Base-by-base conservation (phyloP, 2,329 filamentous ascomycete genomes). In the Parasarocladium wereldwijsianum region DNA sequence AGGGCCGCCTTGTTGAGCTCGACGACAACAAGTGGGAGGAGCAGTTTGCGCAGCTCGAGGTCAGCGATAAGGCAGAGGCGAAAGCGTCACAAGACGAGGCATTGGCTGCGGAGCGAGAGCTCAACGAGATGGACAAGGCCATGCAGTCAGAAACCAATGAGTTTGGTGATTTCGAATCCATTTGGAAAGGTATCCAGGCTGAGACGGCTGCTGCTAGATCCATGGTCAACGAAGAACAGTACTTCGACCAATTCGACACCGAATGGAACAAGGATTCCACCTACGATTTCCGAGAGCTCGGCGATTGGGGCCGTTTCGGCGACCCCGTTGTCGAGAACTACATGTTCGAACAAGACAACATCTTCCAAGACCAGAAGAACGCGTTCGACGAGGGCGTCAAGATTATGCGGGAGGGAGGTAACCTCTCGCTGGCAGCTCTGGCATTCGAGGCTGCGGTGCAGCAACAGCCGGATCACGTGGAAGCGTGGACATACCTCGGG, bases 391-490 rank as follows among this genome's bases (percentile, higher is more conserved):
- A 96, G 56, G 90, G 90, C 26, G 69, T 93, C 40, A 78, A 83
- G 45, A 93, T 98, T 37, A 83, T 98, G 71, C 75, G 78, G 37
- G 81, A 90, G 44, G 86, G 90, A 26, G 90, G 90, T 9, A 98
- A 96, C 50, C 67, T 98, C 7, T 94, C 85, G 1, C 64, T 98
- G 13, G 90, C 90, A 6, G 85, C 90, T 0, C 62, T 98, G 28
- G 90, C 90, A 1, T 98, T 98, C 43, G 90, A 98, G 57, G 85
- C 90, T 12, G 90, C 90, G 2, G 83, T 87, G 5, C 86, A 94
- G 52, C 85, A 87, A 56, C 75, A 93, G 37, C 72, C 84, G 1
- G 65, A 78, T 32, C 87, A 96, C 50, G 74, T 87, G 21, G 81
- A 93, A 32, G 90, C 90, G 3, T 98, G 90, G 90, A 83, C 86